Evolutionary conservation across 1,139 yeast species (phyloP), one percentile per base, ranked within the genome.

Genomic region (Geotrichum reessii): DNA sequence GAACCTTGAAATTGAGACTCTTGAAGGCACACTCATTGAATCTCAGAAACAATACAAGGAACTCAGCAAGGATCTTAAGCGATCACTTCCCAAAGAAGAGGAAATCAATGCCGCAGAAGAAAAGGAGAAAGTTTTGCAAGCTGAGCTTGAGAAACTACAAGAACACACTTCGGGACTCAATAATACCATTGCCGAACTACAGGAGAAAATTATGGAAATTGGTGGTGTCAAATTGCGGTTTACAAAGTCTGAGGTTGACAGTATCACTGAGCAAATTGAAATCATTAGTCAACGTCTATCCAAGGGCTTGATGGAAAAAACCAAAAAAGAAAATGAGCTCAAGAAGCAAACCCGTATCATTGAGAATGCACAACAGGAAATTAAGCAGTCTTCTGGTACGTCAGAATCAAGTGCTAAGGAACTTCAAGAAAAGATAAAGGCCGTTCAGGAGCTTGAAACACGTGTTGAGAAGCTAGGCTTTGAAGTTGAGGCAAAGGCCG

Each of bases 211-310:
- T 44, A 83, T 92, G 88, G 86, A 87, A 61, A 87, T 91, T 57
- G 99, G 99, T 57, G 99, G 99, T 63, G 86, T 88, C 12, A 85
- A 85, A 63, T 78, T 93, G 63, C 84, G 92, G 59, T 73, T 87
- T 62, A 97, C 91, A 67, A 87, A 84, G 64, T 81, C 95, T 1
- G 87, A 84, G 66, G 97, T 93, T 12, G 93, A 85, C 66, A 86
- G 95, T 1, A 77, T 87, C 47, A 77, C 78, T 53, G 90, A 87
- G 65, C 81, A 83, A 66, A 80, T 88, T 50, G 88, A 86, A 60
- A 80, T 87, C 22, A 73, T 83, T 24, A 76, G 74, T 42, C 83
- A 83, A 49, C 84, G 83, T 64, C 77, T 84, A n/a, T 78, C 86
- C 3, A 81, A 80, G 51, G 89, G 84, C 59, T 81, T 79, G 61